Evolutionary conservation across 768 basidiomycete genomes (phyloP).

Genomic region (Leccinum ochraceum): DNA sequence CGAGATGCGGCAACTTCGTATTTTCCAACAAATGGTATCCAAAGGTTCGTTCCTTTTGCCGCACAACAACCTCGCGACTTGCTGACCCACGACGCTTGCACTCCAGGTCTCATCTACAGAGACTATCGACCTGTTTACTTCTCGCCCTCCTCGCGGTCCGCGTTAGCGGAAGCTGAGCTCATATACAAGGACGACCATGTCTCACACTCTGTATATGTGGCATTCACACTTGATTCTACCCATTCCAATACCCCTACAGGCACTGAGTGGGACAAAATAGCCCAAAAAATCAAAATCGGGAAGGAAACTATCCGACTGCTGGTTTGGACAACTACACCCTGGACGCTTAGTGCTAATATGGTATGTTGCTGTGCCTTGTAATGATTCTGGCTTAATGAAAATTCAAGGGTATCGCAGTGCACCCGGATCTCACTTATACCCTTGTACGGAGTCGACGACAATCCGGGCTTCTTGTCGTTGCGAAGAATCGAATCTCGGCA

Average conservation of each 20-base stretch:
- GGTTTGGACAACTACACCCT: constrained; percentile 98
- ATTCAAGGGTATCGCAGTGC: constrained; percentile 84
- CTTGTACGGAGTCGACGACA: constrained; percentile 40
- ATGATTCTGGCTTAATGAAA: neutral
- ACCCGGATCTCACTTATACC: constrained; percentile 69
- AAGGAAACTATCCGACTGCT: constrained; percentile 51
- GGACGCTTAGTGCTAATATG: constrained; percentile 97
- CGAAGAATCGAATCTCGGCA: constrained; percentile 48
- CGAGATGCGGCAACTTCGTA: constrained; percentile 81
- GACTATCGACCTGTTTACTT: constrained; percentile 91
- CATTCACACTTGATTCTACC: constrained; percentile 60
- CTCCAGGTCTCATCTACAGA: constrained; percentile 75
- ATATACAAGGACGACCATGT: constrained; percentile 86
- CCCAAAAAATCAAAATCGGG: constrained; percentile 38
- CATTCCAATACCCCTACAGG: constrained; percentile 15
- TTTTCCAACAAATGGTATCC: constrained; percentile 88
- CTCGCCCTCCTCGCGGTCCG: constrained; percentile 92
- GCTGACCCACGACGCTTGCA: neutral
- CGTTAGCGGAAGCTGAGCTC: constrained; percentile 93
- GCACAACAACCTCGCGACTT: neutral
- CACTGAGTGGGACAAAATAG: constrained; percentile 9
- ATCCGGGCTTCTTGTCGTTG: constrained; percentile 45
- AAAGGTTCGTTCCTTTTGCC: constrained; percentile 48
- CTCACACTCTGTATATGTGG: constrained; percentile 86
- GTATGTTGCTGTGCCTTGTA: constrained; percentile 40